A percentile compares a stretch with the other conserved stretches of the same genome.
phyloP scores from a whole-genome alignment of 495 filamentous ascomycete genomes.

The Penicillium coffeae region DNA sequence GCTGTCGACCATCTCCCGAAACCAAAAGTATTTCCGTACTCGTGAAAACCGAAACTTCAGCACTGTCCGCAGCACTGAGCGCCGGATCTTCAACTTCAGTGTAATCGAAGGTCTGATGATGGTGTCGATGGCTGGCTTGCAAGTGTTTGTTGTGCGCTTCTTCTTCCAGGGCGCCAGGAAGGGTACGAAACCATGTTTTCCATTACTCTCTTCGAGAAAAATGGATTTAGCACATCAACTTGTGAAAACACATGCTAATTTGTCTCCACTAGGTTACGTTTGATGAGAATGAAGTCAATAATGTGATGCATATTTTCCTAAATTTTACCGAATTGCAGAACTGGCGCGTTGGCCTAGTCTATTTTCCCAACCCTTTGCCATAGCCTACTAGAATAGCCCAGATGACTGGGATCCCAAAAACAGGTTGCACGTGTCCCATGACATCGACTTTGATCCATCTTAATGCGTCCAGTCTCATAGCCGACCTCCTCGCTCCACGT shows the following conservation, averaged over 20 bases:
- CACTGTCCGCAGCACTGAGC: conserved; percentile 94
- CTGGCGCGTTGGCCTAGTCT: conserved; percentile 18
- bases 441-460: conserved; percentile 1
- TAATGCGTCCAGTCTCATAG: background rate
- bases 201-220: background rate
- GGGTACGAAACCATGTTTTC: conserved; percentile 51
- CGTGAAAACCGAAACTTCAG: conserved; percentile 98
- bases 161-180: conserved; percentile 93
- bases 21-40: conserved; percentile 99
- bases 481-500: background rate
- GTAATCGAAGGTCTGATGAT: conserved; percentile 89
- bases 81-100: conserved; percentile 94
- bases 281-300: conserved; percentile 40
- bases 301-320: conserved; percentile 24
- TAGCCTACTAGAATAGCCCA: conserved; percentile 20
- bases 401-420: conserved; percentile 6
- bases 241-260: background rate
- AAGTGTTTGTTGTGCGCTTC: conserved; percentile 97
- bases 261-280: conserved; percentile 29
- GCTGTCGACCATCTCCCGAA: conserved; percentile 91
- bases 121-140: conserved; percentile 91
- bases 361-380: conserved; percentile 9
- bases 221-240: background rate
- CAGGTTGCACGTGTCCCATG: conserved; percentile 10
- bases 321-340: background rate